Evolutionary conservation across 2,329 filamentous ascomycete genomes (phyloP).

Genomic region (Arthrinium phaeospermum): DNA sequence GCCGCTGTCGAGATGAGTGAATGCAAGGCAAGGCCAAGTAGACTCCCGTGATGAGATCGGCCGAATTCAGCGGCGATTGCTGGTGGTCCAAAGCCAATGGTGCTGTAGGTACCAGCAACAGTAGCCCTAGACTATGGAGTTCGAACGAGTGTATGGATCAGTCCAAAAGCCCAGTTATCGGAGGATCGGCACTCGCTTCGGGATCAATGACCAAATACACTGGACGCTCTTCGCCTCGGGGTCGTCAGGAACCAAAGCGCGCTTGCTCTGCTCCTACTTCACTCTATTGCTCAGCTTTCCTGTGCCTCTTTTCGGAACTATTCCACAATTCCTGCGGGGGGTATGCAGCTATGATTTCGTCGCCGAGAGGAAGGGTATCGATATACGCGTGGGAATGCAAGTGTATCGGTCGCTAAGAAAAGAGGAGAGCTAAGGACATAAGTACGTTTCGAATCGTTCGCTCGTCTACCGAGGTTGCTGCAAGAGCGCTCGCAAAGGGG

Average conservation of each 20-base stretch:
- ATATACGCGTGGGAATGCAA: constrained; percentile 14
- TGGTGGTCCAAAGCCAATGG: constrained; percentile 10
- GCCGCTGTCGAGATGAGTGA: not conserved
- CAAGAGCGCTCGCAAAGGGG: not conserved
- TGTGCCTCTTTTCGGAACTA: constrained; percentile 4
- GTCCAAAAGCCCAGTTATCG: constrained; percentile 15
- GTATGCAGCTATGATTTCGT: not conserved
- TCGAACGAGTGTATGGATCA: constrained; percentile 11
- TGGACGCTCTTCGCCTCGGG: constrained; percentile 14
- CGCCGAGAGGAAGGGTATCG: constrained; percentile 3
- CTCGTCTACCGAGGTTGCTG: not conserved
- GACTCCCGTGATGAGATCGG: not conserved
- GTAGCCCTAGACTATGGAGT: constrained; percentile 18
- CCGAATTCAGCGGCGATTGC: constrained; percentile 1
- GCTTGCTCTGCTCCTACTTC: constrained; percentile 9
- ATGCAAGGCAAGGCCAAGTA: not conserved
- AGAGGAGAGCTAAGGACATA: constrained; percentile 9
- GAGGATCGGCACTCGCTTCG: constrained; percentile 13
- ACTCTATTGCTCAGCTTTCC: not conserved
- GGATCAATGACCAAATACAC: constrained; percentile 13
- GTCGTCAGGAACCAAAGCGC: constrained; percentile 8
- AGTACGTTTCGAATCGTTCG: constrained; percentile 10
- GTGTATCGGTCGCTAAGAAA: constrained; percentile 8
- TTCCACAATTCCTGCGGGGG: not conserved
- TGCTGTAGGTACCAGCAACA: not conserved